A percentile compares a stretch with the other conserved stretches of the same genome.
Conservation (phyloP, 768 basidiomycete genomes). For the Xerocomellus intermedius region DNA sequence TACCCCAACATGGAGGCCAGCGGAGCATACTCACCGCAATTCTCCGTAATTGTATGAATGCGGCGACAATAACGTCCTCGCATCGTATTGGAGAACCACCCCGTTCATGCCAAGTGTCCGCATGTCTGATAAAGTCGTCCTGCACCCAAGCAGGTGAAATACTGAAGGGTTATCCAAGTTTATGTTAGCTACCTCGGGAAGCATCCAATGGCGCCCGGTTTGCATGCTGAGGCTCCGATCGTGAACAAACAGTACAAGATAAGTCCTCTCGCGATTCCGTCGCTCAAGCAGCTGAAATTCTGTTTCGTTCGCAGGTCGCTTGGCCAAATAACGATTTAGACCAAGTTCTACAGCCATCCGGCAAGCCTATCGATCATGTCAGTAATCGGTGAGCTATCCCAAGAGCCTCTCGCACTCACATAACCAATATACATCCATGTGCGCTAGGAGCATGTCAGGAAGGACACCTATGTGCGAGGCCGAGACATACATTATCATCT, state of each 20-base stretch:
- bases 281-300: conserved; percentile 69
- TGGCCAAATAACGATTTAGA: conserved; percentile 64
- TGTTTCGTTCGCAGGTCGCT: conserved; percentile 57
- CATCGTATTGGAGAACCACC: conserved; percentile 54
- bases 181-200: conserved; percentile 54
- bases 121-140: conserved; percentile 73
- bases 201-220: conserved; percentile 86
- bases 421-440: conserved; percentile 90
- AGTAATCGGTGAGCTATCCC: conserved; percentile 1
- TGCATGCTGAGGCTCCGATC: conserved; percentile 85
- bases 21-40: conserved; percentile 60
- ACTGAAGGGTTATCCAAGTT: conserved; percentile 1
- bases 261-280: conserved; percentile 82
- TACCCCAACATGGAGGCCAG: not conserved
- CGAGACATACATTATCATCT: conserved; percentile 62
- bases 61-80: conserved; percentile 78
- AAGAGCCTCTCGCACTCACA: conserved; percentile 41
- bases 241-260: conserved; percentile 82
- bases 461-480: not conserved
- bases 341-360: conserved; percentile 86
- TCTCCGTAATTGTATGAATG: conserved; percentile 73
- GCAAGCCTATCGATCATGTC: conserved; percentile 53
- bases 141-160: conserved; percentile 19
- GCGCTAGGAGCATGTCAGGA: conserved; percentile 43
- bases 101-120: conserved; percentile 68